Conservation (phyloP, 306 rosid species). For the Biancaea sappan region DNA sequence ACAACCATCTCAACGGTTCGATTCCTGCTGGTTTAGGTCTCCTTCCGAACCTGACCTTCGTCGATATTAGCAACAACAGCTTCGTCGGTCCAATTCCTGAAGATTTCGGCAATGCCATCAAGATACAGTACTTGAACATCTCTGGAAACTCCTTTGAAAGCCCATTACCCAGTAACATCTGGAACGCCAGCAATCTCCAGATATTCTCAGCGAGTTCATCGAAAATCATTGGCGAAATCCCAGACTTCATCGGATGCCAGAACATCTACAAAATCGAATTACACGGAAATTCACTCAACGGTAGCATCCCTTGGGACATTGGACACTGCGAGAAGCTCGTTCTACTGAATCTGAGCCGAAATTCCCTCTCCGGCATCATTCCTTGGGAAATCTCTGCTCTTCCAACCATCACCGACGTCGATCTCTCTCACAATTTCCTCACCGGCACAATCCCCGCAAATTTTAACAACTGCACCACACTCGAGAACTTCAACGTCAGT, state of each 20-base stretch:
- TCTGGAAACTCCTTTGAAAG: conserved; percentile 62
- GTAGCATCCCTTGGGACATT: conserved; percentile 82
- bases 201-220: conserved; percentile 75
- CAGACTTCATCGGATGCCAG: conserved; percentile 71
- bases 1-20: conserved; percentile 68
- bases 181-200: conserved; percentile 63
- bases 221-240: conserved; percentile 62
- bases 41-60: conserved; percentile 61
- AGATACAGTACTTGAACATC: conserved; percentile 62
- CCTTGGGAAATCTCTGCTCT: conserved; percentile 90
- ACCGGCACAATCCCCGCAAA: conserved; percentile 86
- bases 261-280: conserved; percentile 67
- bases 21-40: conserved; percentile 65
- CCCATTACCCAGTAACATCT: conserved; percentile 56
- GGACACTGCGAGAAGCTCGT: conserved; percentile 77
- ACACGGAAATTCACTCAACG: conserved; percentile 58
- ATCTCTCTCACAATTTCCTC: conserved; percentile 76
- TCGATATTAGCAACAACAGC: conserved; percentile 77
- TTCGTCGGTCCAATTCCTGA: conserved; percentile 67
- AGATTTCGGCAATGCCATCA: conserved; percentile 63
- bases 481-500: conserved; percentile 75
- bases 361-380: conserved; percentile 78
- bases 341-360: conserved; percentile 60
- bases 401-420: conserved; percentile 79
- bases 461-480: conserved; percentile 71